Evolutionary conservation across 768 basidiomycete genomes (phyloP), one percentile per base, ranked within the genome.

Genomic region (Mycena chlorophos): DNA sequence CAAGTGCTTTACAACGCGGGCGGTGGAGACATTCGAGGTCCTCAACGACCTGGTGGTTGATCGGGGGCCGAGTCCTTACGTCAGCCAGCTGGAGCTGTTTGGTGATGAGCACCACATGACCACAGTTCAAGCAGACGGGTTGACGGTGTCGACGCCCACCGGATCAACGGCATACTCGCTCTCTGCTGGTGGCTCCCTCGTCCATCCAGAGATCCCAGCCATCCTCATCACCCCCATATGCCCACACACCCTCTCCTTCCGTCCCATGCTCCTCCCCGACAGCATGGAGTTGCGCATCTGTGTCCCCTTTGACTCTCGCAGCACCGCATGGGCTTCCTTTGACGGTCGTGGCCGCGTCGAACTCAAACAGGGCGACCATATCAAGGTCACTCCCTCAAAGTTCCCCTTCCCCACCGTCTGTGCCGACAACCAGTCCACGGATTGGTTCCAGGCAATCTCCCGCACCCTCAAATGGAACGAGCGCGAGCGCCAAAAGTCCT

Each of bases 51-150:
- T 99, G 34, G 97, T 98, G 29, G 96, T 99, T 34, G 97, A 99
- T 68, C 85, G 97, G 51, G 97, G 97, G 5, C 97, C 97, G 39
- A 97, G 94, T 70, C 97, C 97, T 5, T 99, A 94, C 71, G 95
- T 99, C 68, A 94, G 91, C 66, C 78, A 93, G 63, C 76, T 99
- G 57, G 97, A 99, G 71, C 80, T 99, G 14, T 99, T 99, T 65
- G 97, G 96, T 98, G 97, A 99, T 68, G 96, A 99, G 61, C 93
- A 99, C 71, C 97, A 98, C 75, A 88, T 99, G 83, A 99, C 97
- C 1, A 99, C 97, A 2, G 97, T 98, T 2, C 97, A 98, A 74
- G 97, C 95, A 0, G 97, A 99, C 65, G 97, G 97, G 13, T 76
- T 99, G 39, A 93, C 91, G 27, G 87, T 99, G 16, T 88, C 97